Conservation (phyloP, 2,329 filamentous ascomycete genomes). For the Penicillium sp. region DNA sequence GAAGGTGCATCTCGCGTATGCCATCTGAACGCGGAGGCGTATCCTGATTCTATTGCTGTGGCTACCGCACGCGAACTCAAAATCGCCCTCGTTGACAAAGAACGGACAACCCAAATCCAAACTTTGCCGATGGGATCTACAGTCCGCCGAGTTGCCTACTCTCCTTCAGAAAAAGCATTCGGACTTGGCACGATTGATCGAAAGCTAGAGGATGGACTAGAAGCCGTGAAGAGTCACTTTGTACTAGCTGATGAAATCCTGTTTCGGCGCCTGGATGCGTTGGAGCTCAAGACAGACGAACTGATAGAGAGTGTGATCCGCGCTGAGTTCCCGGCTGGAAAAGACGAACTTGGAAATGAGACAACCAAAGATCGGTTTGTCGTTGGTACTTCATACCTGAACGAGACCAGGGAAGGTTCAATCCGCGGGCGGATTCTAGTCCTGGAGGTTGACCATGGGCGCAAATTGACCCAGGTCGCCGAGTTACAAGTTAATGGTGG, state of each 20-base stretch:
- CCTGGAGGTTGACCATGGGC: conserved; percentile 72
- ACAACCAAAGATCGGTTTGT: conserved; percentile 70
- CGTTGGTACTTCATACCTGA: conserved; percentile 81
- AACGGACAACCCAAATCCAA: conserved; percentile 85
- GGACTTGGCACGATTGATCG: conserved; percentile 83
- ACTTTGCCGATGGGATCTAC: conserved; percentile 77
- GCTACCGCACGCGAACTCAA: conserved; percentile 75
- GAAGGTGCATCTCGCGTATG: conserved; percentile 81
- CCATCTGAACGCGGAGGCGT: conserved; percentile 78
- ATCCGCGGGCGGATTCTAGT: conserved; percentile 79
- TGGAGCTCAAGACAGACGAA: conserved; percentile 67
- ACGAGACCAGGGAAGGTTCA: conserved; percentile 58
- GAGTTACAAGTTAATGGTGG: conserved; percentile 73
- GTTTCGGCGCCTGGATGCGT: conserved; percentile 75
- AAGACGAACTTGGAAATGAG: conserved; percentile 56
- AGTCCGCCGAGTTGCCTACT: conserved; percentile 84
- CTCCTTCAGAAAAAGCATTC: conserved; percentile 74
- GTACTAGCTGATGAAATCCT: conserved; percentile 87
- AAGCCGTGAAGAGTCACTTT: conserved; percentile 77
- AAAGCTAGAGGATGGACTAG: conserved; percentile 68
- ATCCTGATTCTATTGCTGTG: conserved; percentile 76
- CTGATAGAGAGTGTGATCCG: conserved; percentile 83
- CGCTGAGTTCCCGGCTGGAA: conserved; percentile 66
- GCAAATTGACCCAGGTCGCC: conserved; percentile 70
- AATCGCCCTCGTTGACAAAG: conserved; percentile 77